A percentile compares a stretch with the other conserved stretches of the same genome.
phyloP scores from a whole-genome alignment of 2,329 filamentous ascomycete species.

The Paecilomyces dactylethromorphus region DNA sequence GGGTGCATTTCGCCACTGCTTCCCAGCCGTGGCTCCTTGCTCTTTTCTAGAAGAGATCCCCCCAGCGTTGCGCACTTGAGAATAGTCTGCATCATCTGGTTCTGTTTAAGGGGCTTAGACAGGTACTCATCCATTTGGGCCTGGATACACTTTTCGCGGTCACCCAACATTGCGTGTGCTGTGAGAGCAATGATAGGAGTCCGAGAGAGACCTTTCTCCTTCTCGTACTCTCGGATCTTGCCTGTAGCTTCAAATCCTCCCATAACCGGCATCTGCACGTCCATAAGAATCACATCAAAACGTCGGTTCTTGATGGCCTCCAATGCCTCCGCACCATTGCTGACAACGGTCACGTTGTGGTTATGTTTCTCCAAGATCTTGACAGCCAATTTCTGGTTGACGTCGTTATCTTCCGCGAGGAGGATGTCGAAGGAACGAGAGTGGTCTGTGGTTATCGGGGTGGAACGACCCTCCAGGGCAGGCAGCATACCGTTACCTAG shows the following conservation, averaged over 20 bases:
- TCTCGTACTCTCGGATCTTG: constrained; percentile 94
- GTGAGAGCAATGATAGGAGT: constrained; percentile 96
- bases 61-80: constrained; percentile 93
- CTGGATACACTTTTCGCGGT: constrained; percentile 95
- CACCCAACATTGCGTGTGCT: constrained; percentile 96
- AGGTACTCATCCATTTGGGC: constrained; percentile 99
- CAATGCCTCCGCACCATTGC: constrained; percentile 89
- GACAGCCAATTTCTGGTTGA: constrained; percentile 87
- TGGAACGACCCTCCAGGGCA: constrained; percentile 81
- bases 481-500: constrained; percentile 89
- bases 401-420: constrained; percentile 87
- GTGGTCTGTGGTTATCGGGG: constrained; percentile 82
- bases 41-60: constrained; percentile 36
- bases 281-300: constrained; percentile 97
- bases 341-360: constrained; percentile 59
- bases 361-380: constrained; percentile 96
- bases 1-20: constrained; percentile 32
- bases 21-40: constrained; percentile 35
- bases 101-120: constrained; percentile 93
- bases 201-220: constrained; percentile 67
- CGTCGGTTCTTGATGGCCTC: constrained; percentile 86
- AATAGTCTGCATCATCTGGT: constrained; percentile 95
- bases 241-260: constrained; percentile 95
- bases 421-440: constrained; percentile 89
- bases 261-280: constrained; percentile 99